These are phyloP conservation scores for Rostrohypoxylon terebratum DNA, from an alignment of 495 filamentous ascomycete genomes.

Conservation along the genomic window DNA sequence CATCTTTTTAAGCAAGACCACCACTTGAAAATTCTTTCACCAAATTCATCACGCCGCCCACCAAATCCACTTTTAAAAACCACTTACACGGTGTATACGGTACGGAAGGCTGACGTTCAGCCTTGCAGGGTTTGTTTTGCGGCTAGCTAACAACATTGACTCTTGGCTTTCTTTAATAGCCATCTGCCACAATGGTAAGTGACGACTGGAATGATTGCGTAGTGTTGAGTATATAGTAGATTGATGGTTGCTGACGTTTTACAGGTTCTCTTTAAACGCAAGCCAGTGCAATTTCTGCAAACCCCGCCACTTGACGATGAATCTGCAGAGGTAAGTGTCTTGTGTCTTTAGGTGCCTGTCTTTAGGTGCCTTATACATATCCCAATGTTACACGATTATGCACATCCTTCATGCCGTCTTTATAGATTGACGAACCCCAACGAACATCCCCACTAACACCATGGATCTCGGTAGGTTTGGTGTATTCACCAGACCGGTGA, in stretches of 20 bases:
- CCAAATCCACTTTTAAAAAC: slow-evolving; percentile 25
- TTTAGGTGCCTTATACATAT: slow-evolving; percentile 71
- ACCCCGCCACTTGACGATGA: slow-evolving; percentile 81
- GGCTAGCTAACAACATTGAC: slow-evolving; percentile 39
- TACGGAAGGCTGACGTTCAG: slow-evolving; percentile 55
- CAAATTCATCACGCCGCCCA: slow-evolving; percentile 10
- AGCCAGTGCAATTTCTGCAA: slow-evolving; percentile 87
- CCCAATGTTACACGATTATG: slow-evolving; percentile 27
- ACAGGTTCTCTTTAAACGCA: slow-evolving; percentile 95
- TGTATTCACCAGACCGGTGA: slow-evolving; percentile 90
- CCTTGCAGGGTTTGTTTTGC: slow-evolving; percentile 51
- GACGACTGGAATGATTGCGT: not conserved
- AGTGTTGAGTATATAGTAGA: not conserved
- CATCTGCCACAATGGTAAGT: slow-evolving; percentile 45
- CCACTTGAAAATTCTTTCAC: slow-evolving; percentile 45
- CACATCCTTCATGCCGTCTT: slow-evolving; percentile 5
- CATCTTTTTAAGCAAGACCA: slow-evolving; percentile 17
- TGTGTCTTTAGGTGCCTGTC: too few species aligned
- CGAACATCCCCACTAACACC: slow-evolving; percentile 30
- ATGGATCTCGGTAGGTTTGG: slow-evolving; percentile 75
- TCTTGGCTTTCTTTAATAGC: slow-evolving; percentile 33
- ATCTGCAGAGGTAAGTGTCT: slow-evolving; percentile 81
- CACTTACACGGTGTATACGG: slow-evolving; percentile 32
- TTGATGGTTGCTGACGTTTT: slow-evolving; percentile 21
- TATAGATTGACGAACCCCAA: not conserved